These are phyloP conservation scores for Claviceps sp. DNA, from an alignment of 2,329 filamentous ascomycete genomes.

Conservation along the genomic window DNA sequence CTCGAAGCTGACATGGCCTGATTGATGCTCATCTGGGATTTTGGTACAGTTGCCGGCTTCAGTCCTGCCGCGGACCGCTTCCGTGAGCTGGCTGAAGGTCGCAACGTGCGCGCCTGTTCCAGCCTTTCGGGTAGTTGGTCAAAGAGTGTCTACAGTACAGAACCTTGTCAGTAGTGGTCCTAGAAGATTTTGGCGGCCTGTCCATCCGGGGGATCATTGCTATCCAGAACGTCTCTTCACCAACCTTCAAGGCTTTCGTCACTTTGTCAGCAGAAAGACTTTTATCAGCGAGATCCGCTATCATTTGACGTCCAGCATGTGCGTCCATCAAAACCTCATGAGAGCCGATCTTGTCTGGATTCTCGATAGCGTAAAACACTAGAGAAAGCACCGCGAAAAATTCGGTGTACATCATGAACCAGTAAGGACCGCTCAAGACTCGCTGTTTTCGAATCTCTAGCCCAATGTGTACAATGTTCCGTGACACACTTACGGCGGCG, in stretches of 20 bases:
- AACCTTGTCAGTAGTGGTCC: constrained; percentile 2
- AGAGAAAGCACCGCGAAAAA: constrained; percentile 72
- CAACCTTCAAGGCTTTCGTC: constrained; percentile 61
- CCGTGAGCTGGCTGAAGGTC: constrained; percentile 27
- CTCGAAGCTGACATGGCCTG: constrained; percentile 20
- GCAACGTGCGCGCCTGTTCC: constrained; percentile 33
- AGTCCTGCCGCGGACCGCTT: constrained; percentile 40
- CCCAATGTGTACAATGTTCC: constrained; percentile 69
- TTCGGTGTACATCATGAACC: constrained; percentile 76
- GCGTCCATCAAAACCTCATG: constrained; percentile 78
- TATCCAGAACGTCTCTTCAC: constrained; percentile 14
- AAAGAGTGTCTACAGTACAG: constrained; percentile 52
- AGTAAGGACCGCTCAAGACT: constrained; percentile 68
- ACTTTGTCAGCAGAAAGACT: constrained; percentile 86
- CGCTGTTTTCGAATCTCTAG: constrained; percentile 63
- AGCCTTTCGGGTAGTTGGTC: constrained; percentile 67
- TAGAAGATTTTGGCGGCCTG: background rate
- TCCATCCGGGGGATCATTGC: too few relatives aligned
- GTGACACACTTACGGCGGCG: constrained; percentile 47
- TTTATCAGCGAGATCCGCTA: constrained; percentile 64
- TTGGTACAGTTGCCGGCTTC: constrained; percentile 22
- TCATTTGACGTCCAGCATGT: constrained; percentile 67
- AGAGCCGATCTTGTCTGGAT: constrained; percentile 59
- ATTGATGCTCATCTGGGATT: constrained; percentile 16
- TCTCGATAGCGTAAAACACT: constrained; percentile 69